Percentiles rank a stretch among this genome's conserved stretches.
Evolutionary conservation across 352 stramenopile species (phyloP).

Genomic region (Pythium phragmiticola): DNA sequence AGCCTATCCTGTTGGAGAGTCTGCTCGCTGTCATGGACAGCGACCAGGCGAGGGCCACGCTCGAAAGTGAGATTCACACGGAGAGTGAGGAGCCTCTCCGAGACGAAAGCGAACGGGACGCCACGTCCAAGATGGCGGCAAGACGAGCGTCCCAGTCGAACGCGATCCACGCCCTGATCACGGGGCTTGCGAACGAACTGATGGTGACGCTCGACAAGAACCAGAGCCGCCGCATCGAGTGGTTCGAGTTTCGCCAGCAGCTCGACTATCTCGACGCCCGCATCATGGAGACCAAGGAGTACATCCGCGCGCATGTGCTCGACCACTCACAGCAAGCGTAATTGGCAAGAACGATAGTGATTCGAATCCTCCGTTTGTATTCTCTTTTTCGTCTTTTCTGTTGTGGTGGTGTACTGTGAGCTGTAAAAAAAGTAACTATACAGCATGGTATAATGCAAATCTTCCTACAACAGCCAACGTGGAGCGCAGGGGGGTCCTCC

Average conservation of each 20-base stretch:
- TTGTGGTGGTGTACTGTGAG: neutral
- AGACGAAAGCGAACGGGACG: neutral
- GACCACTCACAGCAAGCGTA: neutral
- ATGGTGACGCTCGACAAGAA: slow-evolving; percentile 59
- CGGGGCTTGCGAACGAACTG: slow-evolving; percentile 52
- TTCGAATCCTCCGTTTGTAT: neutral
- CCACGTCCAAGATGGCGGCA: neutral
- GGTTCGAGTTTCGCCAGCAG: slow-evolving; percentile 75
- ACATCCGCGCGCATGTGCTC: slow-evolving; percentile 34
- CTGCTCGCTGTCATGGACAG: slow-evolving; percentile 16
- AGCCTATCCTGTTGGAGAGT: slow-evolving; percentile 38
- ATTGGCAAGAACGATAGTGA: neutral
- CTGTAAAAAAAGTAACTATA: slow-evolving; percentile 12
- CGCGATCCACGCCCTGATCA: slow-evolving; percentile 40
- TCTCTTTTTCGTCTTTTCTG: slow-evolving; percentile 6
- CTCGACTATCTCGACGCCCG: slow-evolving; percentile 64
- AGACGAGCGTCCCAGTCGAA: slow-evolving; percentile 32
- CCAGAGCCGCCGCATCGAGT: slow-evolving; percentile 60
- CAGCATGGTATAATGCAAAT: slow-evolving; percentile 13
- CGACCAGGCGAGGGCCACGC: slow-evolving; percentile 1
- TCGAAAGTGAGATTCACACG: slow-evolving; percentile 2
- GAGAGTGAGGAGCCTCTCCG: neutral
- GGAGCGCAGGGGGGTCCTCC: neutral
- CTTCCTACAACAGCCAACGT: slow-evolving; percentile 10
- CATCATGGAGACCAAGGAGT: slow-evolving; percentile 49